A percentile compares a stretch with the other conserved stretches of the same genome.
Conservation (phyloP, 495 filamentous ascomycete species). For the Aspergillus saccharolyticus region DNA sequence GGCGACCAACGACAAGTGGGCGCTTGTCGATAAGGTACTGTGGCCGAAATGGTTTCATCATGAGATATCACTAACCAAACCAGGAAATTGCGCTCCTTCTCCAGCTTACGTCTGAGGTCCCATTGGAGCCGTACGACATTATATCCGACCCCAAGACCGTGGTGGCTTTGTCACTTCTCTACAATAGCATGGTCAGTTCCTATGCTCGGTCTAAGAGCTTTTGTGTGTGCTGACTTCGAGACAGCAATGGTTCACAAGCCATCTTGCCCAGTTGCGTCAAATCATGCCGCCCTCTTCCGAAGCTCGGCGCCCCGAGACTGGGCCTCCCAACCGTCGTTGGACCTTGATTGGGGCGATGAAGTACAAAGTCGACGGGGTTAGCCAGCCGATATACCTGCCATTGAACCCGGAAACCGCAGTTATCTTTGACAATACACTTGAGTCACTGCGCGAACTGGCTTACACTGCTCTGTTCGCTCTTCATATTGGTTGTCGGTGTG, state of each 20-base stretch:
- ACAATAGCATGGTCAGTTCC: conserved; percentile 75
- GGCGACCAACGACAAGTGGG: conserved; percentile 25
- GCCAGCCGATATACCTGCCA: conserved; percentile 72
- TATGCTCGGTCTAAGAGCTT: not conserved
- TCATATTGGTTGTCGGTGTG: conserved; percentile 81
- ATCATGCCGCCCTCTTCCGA: conserved; percentile 52
- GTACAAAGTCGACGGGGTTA: conserved; percentile 47
- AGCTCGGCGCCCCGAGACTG: conserved; percentile 34
- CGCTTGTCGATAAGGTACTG: conserved; percentile 39
- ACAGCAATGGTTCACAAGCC: conserved; percentile 83
- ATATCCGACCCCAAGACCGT: conserved; percentile 86
- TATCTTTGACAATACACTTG: conserved; percentile 81
- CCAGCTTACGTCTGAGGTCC: conserved; percentile 54
- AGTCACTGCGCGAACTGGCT: conserved; percentile 73
- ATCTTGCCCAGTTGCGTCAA: conserved; percentile 68
- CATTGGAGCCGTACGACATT: conserved; percentile 70
- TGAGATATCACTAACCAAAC: conserved; percentile 1
- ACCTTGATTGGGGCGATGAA: conserved; percentile 63
- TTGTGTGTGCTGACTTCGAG: conserved; percentile 15
- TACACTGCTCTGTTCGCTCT: conserved; percentile 72
- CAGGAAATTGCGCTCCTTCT: conserved; percentile 67
- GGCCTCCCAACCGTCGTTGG: conserved; percentile 62
- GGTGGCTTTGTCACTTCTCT: conserved; percentile 75
- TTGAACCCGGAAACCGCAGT: conserved; percentile 78
- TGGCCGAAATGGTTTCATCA: not conserved